phyloP scores from a whole-genome alignment of 192 early-diverging fungal genomes.

The Umbelopsis sp. region DNA sequence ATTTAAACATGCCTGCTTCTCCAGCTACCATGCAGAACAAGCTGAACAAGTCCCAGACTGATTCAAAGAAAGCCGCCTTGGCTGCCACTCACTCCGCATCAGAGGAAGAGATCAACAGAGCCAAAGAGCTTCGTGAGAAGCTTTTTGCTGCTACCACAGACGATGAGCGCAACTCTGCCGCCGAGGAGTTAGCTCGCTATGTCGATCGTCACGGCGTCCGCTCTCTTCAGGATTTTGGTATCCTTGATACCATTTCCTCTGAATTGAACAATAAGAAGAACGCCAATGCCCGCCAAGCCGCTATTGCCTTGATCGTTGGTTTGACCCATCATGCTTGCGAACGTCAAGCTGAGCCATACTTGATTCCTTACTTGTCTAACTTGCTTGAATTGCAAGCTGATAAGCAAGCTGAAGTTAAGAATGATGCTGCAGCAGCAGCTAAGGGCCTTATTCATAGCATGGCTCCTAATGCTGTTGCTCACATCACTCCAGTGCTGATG shows the following conservation, averaged over 20 bases:
- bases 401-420: conserved; percentile 46
- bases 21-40: conserved; percentile 32
- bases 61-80: conserved; percentile 32
- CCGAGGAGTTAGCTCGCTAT: conserved; percentile 34
- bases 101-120: conserved; percentile 33
- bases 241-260: conserved; percentile 60
- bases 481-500: conserved; percentile 63
- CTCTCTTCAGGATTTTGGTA: conserved; percentile 58
- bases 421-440: conserved; percentile 44
- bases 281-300: conserved; percentile 63
- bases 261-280: conserved; percentile 75
- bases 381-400: conserved; percentile 65
- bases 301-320: conserved; percentile 59
- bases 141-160: conserved; percentile 31
- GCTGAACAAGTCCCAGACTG: conserved; percentile 27
- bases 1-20: conserved; percentile 34
- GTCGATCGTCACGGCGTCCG: conserved; percentile 61
- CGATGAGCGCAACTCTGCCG: conserved; percentile 32
- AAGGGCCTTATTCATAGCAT: conserved; percentile 40
- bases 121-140: conserved; percentile 36
- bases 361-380: conserved; percentile 64
- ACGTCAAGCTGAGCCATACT: conserved; percentile 71
- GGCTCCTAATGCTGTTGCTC: conserved; percentile 49
- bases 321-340: conserved; percentile 54
- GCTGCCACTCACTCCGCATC: conserved; percentile 20